Evolutionary conservation across 2,329 filamentous ascomycete genomes (phyloP), one percentile per base, ranked within the genome.

Genomic region (Fusarium lyarnte): DNA sequence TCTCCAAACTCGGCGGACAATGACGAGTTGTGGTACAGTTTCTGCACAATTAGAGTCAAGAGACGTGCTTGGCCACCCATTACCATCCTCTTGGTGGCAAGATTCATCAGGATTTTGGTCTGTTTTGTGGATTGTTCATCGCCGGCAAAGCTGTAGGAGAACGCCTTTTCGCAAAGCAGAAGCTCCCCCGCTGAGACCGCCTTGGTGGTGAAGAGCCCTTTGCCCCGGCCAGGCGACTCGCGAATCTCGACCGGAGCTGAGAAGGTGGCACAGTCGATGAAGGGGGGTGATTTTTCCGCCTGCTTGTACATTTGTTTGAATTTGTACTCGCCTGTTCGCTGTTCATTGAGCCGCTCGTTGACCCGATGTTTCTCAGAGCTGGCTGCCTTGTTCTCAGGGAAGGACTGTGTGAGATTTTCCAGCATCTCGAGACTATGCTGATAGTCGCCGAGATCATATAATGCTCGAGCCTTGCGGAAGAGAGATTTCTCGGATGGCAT

Each of bases 161-260:
- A 62, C 4, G 59, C 59, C 38, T 62, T 62, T 25, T 62, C 27
- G 19, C 53, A 62, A 7, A 62, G 59, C 13, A 62, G 35, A 39
- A 59, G 53, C 5, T 59, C 53, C 8, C 59, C 59, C 0, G 53
- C 35, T 2, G 23, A 41, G 31, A 62, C 42, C 1, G 31, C 53
- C 38, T 14, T 62, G 35, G 59, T 62, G 2, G 53, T 62, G 4
- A 62, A 62, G 8, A 62, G 59, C 9, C 52, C 52, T 58, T 62
- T 59, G 1, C 59, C 59, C 3, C 42, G 29, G 8, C 53, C 35
- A 41, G 52, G 53, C 6, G 59, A 58, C 35, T 62, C 19, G 8
- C 53, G 42, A 6, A 62, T 59, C 16, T 59, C 42, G 16, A 62
- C 27, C 8, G 27, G 42, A 13, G 31, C 38, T 25, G 35, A 62